Evolutionary conservation across 208 protist species (phyloP), one percentile per base, ranked within the genome.

Genomic region (Leishmania lainsoni): DNA sequence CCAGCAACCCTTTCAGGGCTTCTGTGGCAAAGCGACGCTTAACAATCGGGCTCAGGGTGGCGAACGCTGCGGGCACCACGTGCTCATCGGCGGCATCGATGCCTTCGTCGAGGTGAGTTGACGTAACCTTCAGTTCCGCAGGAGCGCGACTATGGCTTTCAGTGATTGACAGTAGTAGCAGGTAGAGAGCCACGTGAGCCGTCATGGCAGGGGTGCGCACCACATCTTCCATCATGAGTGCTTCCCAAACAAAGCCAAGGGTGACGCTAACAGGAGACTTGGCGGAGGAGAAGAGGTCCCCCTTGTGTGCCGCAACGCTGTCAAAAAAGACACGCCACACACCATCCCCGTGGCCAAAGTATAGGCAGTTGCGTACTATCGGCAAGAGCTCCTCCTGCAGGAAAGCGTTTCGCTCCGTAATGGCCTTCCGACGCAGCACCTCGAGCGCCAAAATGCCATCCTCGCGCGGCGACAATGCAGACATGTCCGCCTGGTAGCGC

Each of bases 241-340:
- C 86, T 1, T 97, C 88, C 92, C 94, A 97, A 0, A 83, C 83
- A 70, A 86, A 92, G 39, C 84, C 83, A 17, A 97, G 81, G 39
- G 77, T 75, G 87, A 75, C 81, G 59, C 79, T 77, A 51, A 65
- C 71, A 3, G 79, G 61, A 16, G 81, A 80, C 16, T 51, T 48
- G 29, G 58, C 12, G 2, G 82, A 78, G 52, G 82, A 78, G 52
- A 95, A 92, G 45, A 95, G 66, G 10, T 80, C 80, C 29, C 10
- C 74, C 69, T 91, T 88, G 74, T 92, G 76, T 26, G 86, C 32
- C 72, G 89, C 76, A 20, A 95, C 91, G 26, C 86, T 85, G 5
- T 85, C 51, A 59, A 96, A 91, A 79, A 95, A 94, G 42, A 92
- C 80, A 45, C 85, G 87, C 92, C 92, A 96, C 26, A 94, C 87